Evolutionary conservation across 805 yeast species (phyloP).

Genomic region (Diddensiella caesifluorescens): DNA sequence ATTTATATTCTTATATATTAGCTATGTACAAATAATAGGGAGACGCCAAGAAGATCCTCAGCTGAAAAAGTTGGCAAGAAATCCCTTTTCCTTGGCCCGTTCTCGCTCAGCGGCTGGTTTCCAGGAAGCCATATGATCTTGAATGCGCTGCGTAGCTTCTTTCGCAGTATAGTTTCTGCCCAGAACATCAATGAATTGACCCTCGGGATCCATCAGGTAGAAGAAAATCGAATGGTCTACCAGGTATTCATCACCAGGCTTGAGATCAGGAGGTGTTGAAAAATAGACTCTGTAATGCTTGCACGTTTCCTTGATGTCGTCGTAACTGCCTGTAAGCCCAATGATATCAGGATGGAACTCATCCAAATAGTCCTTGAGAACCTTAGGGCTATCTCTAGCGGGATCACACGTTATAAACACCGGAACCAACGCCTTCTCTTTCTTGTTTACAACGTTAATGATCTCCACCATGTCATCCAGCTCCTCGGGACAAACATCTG

Average conservation of each 20-base stretch:
- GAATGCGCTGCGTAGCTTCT: constrained; percentile 72
- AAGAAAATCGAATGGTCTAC: constrained; percentile 98
- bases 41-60: no score
- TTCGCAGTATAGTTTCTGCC: constrained; percentile 85
- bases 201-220: constrained; percentile 98
- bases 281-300: constrained; percentile 91
- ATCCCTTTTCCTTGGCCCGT: constrained; percentile 44
- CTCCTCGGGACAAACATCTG: constrained; percentile 98
- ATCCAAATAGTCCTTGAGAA: constrained; percentile 69
- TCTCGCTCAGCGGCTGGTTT: constrained; percentile 68
- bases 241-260: constrained; percentile 92
- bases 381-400: constrained; percentile 85
- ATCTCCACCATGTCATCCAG: constrained; percentile 82
- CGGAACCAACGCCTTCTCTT: constrained; percentile 53
- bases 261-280: constrained; percentile 91
- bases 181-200: constrained; percentile 87
- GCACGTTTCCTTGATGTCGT: constrained; percentile 76
- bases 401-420: constrained; percentile 96
- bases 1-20: no score
- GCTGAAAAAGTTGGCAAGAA: constrained; percentile 10
- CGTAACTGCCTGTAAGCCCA: constrained; percentile 90
- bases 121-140: constrained; percentile 68
- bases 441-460: constrained; percentile 52
- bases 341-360: constrained; percentile 89
- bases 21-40: no score